phyloP scores from a whole-genome alignment of 106 monocot genomes.

The Acorus gramineus region DNA sequence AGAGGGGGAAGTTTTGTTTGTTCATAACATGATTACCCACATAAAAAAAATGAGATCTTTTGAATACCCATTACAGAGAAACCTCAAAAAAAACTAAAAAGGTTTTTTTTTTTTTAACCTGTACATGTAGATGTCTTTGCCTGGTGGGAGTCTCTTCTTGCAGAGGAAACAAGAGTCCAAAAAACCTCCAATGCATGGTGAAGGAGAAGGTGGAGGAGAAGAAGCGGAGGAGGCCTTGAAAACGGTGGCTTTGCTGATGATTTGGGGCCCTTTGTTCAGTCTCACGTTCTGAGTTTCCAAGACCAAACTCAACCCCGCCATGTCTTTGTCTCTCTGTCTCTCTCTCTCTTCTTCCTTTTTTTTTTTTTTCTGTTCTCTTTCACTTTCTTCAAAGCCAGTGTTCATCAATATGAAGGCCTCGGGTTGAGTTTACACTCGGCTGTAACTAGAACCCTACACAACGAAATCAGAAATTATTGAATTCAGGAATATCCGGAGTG shows the following conservation, averaged over 20 bases:
- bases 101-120: conserved; percentile 5
- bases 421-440: no score
- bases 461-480: no score
- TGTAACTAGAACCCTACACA: no score
- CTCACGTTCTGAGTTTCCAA: conserved; percentile 13
- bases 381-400: no score
- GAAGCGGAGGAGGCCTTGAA: not conserved
- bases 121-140: conserved; percentile 42
- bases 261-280: conserved; percentile 15
- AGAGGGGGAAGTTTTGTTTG: no score
- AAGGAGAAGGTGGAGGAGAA: not conserved
- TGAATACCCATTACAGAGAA: not conserved
- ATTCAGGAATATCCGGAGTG: no score
- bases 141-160: conserved; percentile 10
- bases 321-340: not conserved
- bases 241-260: conserved; percentile 28
- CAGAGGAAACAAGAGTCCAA: conserved; percentile 36
- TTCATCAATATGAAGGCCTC: no score
- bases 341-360: no score
- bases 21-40: not conserved
- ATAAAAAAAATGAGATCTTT: no score
- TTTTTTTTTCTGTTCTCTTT: no score
- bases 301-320: conserved; percentile 32
- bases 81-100: not conserved
- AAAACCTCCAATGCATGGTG: conserved; percentile 5